Evolutionary conservation across 306 rosid species (phyloP).

Genomic region (Cicer yamashitae): DNA sequence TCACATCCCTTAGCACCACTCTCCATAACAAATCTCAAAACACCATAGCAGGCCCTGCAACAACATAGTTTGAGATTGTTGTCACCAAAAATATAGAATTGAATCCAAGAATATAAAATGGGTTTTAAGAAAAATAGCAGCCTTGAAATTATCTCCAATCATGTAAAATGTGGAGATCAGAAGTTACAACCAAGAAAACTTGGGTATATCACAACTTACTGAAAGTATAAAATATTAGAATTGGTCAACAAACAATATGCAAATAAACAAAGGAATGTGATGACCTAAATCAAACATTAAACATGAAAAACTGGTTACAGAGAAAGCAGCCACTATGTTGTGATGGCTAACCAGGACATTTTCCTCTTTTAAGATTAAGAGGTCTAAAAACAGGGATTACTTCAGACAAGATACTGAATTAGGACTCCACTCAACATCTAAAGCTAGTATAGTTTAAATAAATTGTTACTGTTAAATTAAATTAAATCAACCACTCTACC

Average conservation of each 20-base stretch:
- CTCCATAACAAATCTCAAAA: conserved; percentile 33
- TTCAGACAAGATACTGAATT: neutral
- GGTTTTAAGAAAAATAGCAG: neutral
- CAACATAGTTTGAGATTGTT: neutral
- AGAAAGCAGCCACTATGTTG: neutral
- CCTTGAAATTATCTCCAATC: neutral
- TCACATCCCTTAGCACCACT: conserved; percentile 35
- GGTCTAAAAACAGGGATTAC: too few species aligned
- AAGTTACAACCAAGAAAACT: neutral
- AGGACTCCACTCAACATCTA: neutral
- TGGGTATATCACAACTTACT: neutral
- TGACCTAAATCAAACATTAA: neutral
- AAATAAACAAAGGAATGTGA: neutral
- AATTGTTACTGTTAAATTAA: neutral
- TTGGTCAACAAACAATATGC: neutral
- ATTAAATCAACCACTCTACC: neutral
- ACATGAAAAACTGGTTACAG: neutral
- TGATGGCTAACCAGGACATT: neutral
- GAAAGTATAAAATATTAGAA: neutral
- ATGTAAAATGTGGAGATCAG: neutral
- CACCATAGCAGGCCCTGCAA: conserved; percentile 33
- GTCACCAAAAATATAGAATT: neutral
- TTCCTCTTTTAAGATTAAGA: neutral
- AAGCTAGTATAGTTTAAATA: neutral
- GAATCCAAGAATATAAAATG: neutral